Evolutionary conservation across 192 early-diverging fungal genomes (phyloP).

Genomic region (Backusella parvicylindrica): DNA sequence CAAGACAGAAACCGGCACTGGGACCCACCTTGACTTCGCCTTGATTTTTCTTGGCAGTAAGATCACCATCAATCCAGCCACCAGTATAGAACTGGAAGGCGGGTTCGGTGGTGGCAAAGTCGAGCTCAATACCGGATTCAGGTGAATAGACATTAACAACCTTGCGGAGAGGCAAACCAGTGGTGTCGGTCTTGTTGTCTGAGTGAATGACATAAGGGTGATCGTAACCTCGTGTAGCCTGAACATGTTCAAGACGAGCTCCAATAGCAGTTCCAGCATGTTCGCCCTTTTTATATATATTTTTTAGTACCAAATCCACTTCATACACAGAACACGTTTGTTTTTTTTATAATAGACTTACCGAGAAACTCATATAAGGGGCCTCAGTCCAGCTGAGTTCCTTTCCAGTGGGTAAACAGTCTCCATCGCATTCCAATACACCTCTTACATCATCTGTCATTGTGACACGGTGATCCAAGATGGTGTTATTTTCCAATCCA

Average conservation of each 20-base stretch:
- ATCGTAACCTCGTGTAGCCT: slow-evolving; percentile 72
- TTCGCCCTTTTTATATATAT: slow-evolving; percentile 1
- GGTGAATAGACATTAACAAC: slow-evolving; percentile 52
- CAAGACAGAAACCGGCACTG: slow-evolving; percentile 69
- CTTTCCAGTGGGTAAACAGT: slow-evolving; percentile 72
- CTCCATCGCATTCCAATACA: slow-evolving; percentile 48
- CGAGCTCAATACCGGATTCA: slow-evolving; percentile 57
- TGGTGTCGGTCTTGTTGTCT: slow-evolving; percentile 26
- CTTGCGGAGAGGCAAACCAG: slow-evolving; percentile 12
- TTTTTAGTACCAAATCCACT: neutral
- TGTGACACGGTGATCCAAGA: slow-evolving; percentile 52
- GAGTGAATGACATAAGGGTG: slow-evolving; percentile 65
- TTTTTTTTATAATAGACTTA: neutral
- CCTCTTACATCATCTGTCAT: slow-evolving; percentile 47
- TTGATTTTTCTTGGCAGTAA: slow-evolving; percentile 38
- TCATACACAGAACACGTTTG: neutral
- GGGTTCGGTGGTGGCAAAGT: slow-evolving; percentile 61
- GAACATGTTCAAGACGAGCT: slow-evolving; percentile 47
- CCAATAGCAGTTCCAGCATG: slow-evolving; percentile 37
- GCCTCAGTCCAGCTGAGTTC: slow-evolving; percentile 37
- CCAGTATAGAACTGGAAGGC: slow-evolving; percentile 86
- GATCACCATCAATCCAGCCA: slow-evolving; percentile 58
- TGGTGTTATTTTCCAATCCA: slow-evolving; percentile 51
- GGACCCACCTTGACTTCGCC: slow-evolving; percentile 41
- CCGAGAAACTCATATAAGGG: slow-evolving; percentile 55